Percentiles rank a stretch among this genome's conserved stretches.
Evolutionary conservation across 2,329 filamentous ascomycete genomes (phyloP).

Genomic region (Dichotomopilus funicola): DNA sequence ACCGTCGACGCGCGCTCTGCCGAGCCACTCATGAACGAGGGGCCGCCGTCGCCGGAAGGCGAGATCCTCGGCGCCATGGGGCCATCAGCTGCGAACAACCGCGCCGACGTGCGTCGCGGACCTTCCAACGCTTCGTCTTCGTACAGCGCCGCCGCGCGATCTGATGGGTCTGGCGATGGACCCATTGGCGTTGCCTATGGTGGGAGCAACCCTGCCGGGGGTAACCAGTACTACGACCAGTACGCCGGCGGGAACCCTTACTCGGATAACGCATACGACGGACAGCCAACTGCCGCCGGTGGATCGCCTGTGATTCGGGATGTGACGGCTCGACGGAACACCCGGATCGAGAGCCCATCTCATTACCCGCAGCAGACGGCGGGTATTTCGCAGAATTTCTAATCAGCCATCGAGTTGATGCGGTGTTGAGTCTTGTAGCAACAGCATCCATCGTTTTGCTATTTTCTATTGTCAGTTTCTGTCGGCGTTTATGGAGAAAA

Average conservation of each 20-base stretch:
- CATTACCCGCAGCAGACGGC: constrained; percentile 89
- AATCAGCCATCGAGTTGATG: constrained; percentile 25
- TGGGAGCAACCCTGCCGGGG: constrained; percentile 21
- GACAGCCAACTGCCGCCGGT: constrained; percentile 37
- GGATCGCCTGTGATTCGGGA: constrained; percentile 83
- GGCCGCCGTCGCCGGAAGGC: constrained; percentile 55
- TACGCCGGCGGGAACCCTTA: constrained; percentile 54
- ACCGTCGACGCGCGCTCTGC: constrained; percentile 56
- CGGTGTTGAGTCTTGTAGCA: background rate
- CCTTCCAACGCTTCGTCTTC: constrained; percentile 94
- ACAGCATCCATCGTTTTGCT: background rate
- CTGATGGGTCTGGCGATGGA: constrained; percentile 57
- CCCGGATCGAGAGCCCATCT: constrained; percentile 83
- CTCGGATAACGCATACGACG: constrained; percentile 34
- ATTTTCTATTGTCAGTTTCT: constrained; percentile 1
- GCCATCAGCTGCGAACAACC: constrained; percentile 59
- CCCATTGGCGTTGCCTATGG: constrained; percentile 42
- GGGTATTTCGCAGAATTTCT: constrained; percentile 97
- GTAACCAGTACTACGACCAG: constrained; percentile 48
- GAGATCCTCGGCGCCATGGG: constrained; percentile 82
- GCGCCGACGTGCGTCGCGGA: constrained; percentile 73
- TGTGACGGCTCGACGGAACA: constrained; percentile 86
- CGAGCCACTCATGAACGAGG: constrained; percentile 55
- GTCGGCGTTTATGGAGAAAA: constrained; percentile 8
- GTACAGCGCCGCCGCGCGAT: constrained; percentile 76